phyloP scores from a whole-genome alignment of 306 rosid species.

The Casuarina cunninghamiana region DNA sequence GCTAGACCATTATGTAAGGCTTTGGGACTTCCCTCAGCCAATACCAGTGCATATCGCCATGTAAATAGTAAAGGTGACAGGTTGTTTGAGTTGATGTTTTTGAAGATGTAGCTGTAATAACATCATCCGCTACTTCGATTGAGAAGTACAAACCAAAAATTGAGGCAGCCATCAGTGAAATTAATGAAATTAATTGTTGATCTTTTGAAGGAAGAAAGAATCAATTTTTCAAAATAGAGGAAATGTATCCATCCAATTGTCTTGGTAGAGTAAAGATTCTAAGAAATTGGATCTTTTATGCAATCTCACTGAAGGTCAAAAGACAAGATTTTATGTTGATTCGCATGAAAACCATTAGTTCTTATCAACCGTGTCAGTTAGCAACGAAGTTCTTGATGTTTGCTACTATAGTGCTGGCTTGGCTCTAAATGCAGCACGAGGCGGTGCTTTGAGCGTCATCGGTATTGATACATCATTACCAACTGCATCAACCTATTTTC shows the following conservation, averaged over 20 bases:
- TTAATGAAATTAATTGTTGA: conserved; percentile 60
- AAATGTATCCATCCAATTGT: conserved; percentile 48
- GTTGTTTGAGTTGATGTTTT: conserved; percentile 82
- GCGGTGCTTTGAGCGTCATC: conserved; percentile 74
- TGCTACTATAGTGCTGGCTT: conserved; percentile 95
- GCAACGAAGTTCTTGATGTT: conserved; percentile 79
- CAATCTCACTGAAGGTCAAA: conserved; percentile 93
- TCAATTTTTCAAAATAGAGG: conserved; percentile 55
- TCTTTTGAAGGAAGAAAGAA: conserved; percentile 84
- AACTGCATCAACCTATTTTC: conserved; percentile 20
- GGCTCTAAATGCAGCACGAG: conserved; percentile 75
- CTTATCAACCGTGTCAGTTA: conserved; percentile 69
- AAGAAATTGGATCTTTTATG: conserved; percentile 70
- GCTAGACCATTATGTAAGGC: conserved; percentile 67
- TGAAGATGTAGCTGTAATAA: conserved; percentile 90
- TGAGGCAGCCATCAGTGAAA: conserved; percentile 54
- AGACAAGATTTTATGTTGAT: conserved; percentile 96
- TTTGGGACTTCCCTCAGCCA: conserved; percentile 78
- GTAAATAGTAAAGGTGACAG: conserved; percentile 94
- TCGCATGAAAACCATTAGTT: conserved; percentile 82
- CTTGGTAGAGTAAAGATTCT: conserved; percentile 69
- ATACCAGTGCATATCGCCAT: conserved; percentile 77
- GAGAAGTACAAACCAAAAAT: conserved; percentile 81
- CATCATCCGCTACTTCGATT: conserved; percentile 97
- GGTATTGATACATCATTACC: conserved; percentile 78